A percentile compares a stretch with the other conserved stretches of the same genome.
Conservation (phyloP, 371 early-diverging fungal species). For the Circinella umbellata region DNA sequence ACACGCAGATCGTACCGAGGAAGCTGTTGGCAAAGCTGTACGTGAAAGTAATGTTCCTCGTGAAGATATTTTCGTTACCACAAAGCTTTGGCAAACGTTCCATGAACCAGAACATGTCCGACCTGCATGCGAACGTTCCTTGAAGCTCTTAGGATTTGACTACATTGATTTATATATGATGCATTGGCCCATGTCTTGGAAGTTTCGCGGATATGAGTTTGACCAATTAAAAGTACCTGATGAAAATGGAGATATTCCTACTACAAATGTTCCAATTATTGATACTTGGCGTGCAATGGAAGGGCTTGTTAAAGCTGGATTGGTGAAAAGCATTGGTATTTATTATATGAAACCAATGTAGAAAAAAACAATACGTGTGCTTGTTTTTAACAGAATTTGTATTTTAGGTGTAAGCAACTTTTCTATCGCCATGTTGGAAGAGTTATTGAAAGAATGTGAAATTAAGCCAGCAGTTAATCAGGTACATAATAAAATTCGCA, state of each 20-base stretch:
- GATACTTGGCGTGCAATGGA: constrained; percentile 87
- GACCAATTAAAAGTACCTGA: constrained; percentile 21
- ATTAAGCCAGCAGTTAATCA: constrained; percentile 88
- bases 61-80: constrained; percentile 55
- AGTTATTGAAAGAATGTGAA: constrained; percentile 67
- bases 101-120: constrained; percentile 59
- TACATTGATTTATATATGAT: constrained; percentile 94
- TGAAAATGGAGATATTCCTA: constrained; percentile 30
- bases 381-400: background rate
- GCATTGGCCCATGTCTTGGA: constrained; percentile 47
- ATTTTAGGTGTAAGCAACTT: constrained; percentile 61
- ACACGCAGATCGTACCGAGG: constrained; percentile 59
- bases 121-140: constrained; percentile 58
- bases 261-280: constrained; percentile 52
- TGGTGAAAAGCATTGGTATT: constrained; percentile 61
- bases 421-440: constrained; percentile 68
- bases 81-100: constrained; percentile 88
- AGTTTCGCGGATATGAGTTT: constrained; percentile 37
- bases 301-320: constrained; percentile 58
- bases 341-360: too few species aligned
- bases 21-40: constrained; percentile 76
- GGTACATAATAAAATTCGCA: constrained; percentile 8
- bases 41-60: constrained; percentile 54
- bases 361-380: too few species aligned
- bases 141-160: constrained; percentile 73